Percentiles rank a stretch among this genome's conserved stretches.
phyloP scores from a whole-genome alignment of 139 green algal genomes.

The Eudorina sp. region DNA sequence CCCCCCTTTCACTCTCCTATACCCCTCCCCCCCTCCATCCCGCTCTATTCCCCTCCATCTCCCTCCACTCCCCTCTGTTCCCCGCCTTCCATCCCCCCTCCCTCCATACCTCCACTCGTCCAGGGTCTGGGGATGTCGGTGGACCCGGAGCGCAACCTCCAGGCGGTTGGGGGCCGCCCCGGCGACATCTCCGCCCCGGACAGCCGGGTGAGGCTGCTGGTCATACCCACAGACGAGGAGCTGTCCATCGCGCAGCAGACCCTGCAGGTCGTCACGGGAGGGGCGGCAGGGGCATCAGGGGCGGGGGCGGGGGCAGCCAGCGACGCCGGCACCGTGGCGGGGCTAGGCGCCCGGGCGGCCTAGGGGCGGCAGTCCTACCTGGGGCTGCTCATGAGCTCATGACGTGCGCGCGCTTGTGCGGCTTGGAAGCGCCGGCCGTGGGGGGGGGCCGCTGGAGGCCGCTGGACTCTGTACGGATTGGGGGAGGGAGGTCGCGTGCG shows the following conservation, averaged over 20 bases:
- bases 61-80: too few species aligned
- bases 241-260: slow-evolving; percentile 90
- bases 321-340: background rate
- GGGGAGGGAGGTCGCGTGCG: too few species aligned
- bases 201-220: slow-evolving; percentile 68
- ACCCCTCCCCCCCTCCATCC: too few species aligned
- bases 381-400: background rate
- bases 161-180: slow-evolving; percentile 49
- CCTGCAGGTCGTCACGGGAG: slow-evolving; percentile 47
- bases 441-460: too few species aligned
- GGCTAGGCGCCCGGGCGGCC: background rate
- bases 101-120: too few species aligned
- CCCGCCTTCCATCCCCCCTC: background rate
- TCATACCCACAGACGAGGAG: slow-evolving; percentile 95
- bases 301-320: too few species aligned
- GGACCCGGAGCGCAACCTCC: slow-evolving; percentile 77
- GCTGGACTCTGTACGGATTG: too few species aligned
- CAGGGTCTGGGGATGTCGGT: slow-evolving; percentile 80
- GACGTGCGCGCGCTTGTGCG: background rate
- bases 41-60: too few species aligned
- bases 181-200: slow-evolving; percentile 67
- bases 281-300: background rate
- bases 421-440: background rate
- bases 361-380: background rate
- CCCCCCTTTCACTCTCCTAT: too few species aligned